Base-by-base conservation (phyloP, 192 early-diverging fungal genomes). In the Coemansia nantahalensis region DNA sequence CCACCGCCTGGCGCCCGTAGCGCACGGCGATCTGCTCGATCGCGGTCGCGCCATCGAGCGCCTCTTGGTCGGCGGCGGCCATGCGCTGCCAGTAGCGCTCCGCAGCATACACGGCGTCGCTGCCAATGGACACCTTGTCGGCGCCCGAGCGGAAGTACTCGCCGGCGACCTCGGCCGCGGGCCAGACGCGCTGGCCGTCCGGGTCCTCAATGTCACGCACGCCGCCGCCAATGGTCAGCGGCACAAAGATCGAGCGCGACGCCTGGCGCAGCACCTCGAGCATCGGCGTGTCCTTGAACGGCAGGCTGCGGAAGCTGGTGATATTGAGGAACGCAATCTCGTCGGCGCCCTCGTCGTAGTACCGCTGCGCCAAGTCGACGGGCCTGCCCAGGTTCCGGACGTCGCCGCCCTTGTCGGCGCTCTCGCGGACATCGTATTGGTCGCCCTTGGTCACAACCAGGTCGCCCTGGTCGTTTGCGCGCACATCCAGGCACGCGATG, bases 391-490 rank as follows among this genome's bases (percentile, higher is more conserved):
- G 68, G 62, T 99, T 99, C 1, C 97, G 84, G 16, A 99, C 93
- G 18, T 89, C 77, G 14, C 82, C 79, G 19, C 69, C 80, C 8
- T 52, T 62, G 13, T 42, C 63, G 8, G 59, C 39, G 30, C 42
- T 59, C 57, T 98, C 95, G 13, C 95, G 83, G 2, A 99, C 95
- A 60, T 98, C 97, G 79, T 99, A 98, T 62, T 98, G 94, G 70
- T 99, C 95, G 23, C 97, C 97, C 68, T 99, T 99, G 17, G 97
- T 99, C 2, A 99, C 97, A 7, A 99, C 97, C 26, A 99, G 69
- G 69, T 99, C 95, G 26, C 97, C 97, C 37, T 80, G 68, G 68
- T 99, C 97, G 68, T 99, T 99, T 23, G 92, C 82, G 17, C 97
- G 86, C 8, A 99, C 94, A 52, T 99, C 95, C 40, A 98, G 79